Percentiles rank a stretch among this genome's conserved stretches.
phyloP scores from a whole-genome alignment of 106 monocot species.

The Ottelia alismoides region DNA sequence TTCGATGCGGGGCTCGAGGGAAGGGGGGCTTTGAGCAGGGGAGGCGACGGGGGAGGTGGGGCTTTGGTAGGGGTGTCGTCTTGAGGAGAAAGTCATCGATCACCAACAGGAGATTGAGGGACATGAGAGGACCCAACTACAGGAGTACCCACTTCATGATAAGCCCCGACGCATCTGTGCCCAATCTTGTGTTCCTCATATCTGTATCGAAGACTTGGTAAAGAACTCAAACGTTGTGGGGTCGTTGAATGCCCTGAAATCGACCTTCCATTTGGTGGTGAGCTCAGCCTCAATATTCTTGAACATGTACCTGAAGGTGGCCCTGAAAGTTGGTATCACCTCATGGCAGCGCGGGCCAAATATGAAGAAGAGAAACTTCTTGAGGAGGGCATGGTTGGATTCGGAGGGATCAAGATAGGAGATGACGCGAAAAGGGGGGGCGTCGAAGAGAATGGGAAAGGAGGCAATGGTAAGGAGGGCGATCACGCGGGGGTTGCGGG shows the following conservation, averaged over 20 bases:
- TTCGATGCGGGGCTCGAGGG: too few species aligned
- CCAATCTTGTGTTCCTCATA: constrained; percentile 6
- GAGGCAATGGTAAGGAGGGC: constrained; percentile 37
- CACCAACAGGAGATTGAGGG: constrained; percentile 17
- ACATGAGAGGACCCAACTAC: constrained; percentile 17
- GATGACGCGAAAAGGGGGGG: constrained; percentile 31
- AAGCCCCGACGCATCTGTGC: constrained; percentile 2
- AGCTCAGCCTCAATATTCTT: background rate
- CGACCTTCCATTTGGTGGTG: background rate
- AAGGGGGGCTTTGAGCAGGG: too few species aligned
- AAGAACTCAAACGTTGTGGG: constrained; percentile 5
- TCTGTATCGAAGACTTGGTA: constrained; percentile 7
- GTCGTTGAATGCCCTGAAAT: constrained; percentile 18
- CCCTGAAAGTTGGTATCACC: constrained; percentile 8
- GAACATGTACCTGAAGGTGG: constrained; percentile 1
- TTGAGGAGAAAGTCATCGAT: constrained; percentile 38
- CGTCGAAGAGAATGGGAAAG: constrained; percentile 44
- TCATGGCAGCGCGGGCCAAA: constrained; percentile 2
- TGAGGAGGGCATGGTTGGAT: constrained; percentile 19
- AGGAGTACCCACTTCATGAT: constrained; percentile 25
- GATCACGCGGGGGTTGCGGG: constrained; percentile 26
- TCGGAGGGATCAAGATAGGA: constrained; percentile 49
- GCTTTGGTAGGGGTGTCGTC: constrained; percentile 17
- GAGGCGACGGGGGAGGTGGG: too few species aligned
- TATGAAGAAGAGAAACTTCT: constrained; percentile 11